Evolutionary conservation across 108 stramenopile genomes (phyloP), one percentile per base, ranked within the genome.

Genomic region (Stephanodiscus triporus): DNA sequence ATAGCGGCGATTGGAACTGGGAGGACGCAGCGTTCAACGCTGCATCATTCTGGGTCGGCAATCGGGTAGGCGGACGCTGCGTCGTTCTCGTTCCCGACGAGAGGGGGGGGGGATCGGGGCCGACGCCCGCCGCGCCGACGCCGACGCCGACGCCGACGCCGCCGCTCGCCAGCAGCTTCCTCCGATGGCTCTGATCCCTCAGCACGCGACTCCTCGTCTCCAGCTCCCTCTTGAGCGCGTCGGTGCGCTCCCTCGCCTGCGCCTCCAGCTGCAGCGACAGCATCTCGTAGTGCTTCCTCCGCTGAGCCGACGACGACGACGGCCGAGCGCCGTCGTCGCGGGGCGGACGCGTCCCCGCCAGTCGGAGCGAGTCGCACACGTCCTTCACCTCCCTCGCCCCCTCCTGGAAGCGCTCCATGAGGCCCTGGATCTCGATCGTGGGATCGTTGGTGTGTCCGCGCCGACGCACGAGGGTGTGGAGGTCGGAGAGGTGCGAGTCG

Each of bases 401-500:
- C 54, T 84, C 75, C 63, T 92, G 83, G 19, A 95, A 78, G 61
- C 85, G 84, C 59, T 79, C 73, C 10, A 87, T 76, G 17, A 80
- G 32, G 0, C 51, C 23, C 32, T 85, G 77, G 72, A 95, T 92
- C 53, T 90, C 85, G 10, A 84, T 30, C 0, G 94, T 95, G 0
- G 94, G 94, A 70, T 95, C 94, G 66, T 95, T 95, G 53, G 91
- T 91, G 29, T 91, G 90, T 6, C 94, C 94, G 23, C 90, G 71
- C 57, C 89, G 80, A 60, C 90, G 78, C 6, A 95, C 94, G 40
- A 95, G 68, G 0, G 58, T 36, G 70, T 86, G 82, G 9, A 95
- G 60, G 57, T 88, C 78, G 17, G 83, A 71, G 30, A 87, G 67
- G 40, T 84, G 83, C 23, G 49, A 57, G 37, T 95, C 87, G 74